phyloP scores from a whole-genome alignment of 305 asterid genomes.

The Andrographis paniculata region DNA sequence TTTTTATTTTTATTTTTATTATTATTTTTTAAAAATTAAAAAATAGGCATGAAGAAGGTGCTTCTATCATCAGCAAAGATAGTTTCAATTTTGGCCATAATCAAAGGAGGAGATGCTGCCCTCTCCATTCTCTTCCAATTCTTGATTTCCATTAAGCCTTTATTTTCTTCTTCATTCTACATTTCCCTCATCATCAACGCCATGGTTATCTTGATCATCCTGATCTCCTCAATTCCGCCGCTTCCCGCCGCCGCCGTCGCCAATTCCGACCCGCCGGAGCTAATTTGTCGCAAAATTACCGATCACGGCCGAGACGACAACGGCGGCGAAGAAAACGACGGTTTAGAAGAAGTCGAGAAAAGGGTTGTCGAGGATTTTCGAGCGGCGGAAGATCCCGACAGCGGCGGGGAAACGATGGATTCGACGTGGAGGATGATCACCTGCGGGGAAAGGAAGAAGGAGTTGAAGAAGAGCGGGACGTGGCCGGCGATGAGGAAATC shows the following conservation, averaged over 20 bases:
- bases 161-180: constrained; percentile 34
- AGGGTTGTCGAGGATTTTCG: no score
- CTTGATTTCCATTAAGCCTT: constrained; percentile 19
- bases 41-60: no score
- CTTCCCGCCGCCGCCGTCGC: no score
- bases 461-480: background rate
- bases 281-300: background rate
- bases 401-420: background rate
- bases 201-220: constrained; percentile 29
- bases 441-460: background rate
- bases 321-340: no score
- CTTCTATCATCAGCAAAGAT: constrained; percentile 22
- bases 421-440: background rate
- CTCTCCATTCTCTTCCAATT: constrained; percentile 16
- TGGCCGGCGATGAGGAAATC: constrained; percentile 4
- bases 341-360: no score
- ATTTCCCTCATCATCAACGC: constrained; percentile 35
- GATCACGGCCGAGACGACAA: no score
- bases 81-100: constrained; percentile 21
- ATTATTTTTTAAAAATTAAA: no score
- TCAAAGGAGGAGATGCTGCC: constrained; percentile 19
- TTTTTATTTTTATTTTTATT: no score
- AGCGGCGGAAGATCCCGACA: background rate
- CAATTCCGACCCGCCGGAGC: no score
- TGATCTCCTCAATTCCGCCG: no score